These are phyloP conservation scores for Xerocomellus chrysenteron DNA, from an alignment of 768 basidiomycete genomes.

Conservation along the genomic window DNA sequence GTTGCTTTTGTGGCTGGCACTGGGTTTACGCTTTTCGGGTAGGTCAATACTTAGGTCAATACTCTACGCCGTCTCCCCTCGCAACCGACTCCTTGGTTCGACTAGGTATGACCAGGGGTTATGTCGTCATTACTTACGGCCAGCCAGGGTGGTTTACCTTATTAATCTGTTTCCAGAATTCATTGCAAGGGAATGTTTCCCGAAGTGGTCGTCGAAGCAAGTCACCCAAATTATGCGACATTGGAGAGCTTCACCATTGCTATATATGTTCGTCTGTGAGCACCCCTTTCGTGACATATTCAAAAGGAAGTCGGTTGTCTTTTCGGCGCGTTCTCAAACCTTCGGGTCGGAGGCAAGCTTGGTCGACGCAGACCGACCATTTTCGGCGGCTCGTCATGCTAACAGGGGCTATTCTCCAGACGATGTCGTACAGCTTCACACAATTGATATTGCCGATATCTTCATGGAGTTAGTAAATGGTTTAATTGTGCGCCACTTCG, in stretches of 20 bases:
- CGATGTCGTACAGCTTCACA: no score
- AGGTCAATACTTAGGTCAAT: neutral
- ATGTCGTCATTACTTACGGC: neutral
- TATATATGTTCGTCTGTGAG: neutral
- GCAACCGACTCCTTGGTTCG: neutral
- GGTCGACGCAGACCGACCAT: neutral
- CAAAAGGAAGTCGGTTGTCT: neutral
- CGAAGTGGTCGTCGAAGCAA: neutral
- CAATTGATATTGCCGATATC: no score
- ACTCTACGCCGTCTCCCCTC: neutral
- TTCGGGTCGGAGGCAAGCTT: neutral
- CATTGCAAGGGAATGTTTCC: neutral
- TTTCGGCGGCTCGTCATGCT: neutral
- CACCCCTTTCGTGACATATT: neutral
- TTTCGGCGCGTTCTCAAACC: neutral
- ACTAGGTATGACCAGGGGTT: neutral
- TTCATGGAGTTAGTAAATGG: no score
- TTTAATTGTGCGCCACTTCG: no score
- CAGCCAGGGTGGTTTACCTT: neutral
- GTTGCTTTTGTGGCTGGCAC: neutral
- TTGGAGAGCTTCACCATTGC: neutral
- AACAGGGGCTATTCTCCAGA: neutral
- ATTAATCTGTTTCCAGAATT: neutral
- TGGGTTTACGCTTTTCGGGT: neutral
- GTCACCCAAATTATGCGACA: neutral